Evolutionary conservation across 306 rosid genomes (phyloP).

Genomic region (Pyrus pyrifolia): DNA sequence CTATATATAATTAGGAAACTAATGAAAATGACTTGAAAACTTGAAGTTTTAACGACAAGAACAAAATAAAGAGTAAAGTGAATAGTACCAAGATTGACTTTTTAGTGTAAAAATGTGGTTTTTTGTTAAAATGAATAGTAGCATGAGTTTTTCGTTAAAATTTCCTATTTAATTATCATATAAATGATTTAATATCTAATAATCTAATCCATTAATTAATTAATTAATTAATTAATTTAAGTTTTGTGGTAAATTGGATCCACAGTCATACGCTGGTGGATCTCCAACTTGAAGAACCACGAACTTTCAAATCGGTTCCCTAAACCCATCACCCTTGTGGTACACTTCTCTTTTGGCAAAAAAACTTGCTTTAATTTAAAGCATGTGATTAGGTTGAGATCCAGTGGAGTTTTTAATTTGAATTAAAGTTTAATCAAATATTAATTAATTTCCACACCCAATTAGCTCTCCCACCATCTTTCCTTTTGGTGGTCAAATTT

Average conservation of each 20-base stretch:
- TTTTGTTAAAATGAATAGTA: too few relatives aligned
- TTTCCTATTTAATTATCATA: background rate
- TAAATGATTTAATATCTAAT: background rate
- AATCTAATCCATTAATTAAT: background rate
- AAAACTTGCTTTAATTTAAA: slow-evolving; percentile 60
- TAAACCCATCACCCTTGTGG: slow-evolving; percentile 28
- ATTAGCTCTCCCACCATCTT: slow-evolving; percentile 18
- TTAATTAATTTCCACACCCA: slow-evolving; percentile 2
- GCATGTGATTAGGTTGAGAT: slow-evolving; percentile 34
- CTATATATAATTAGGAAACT: background rate
- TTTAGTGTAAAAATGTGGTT: too few relatives aligned
- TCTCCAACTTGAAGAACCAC: slow-evolving; percentile 1
- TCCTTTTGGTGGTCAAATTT: background rate
- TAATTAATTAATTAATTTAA: background rate
- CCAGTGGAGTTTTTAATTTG: slow-evolving; percentile 27
- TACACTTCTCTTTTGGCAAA: slow-evolving; percentile 35
- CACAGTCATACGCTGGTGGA: slow-evolving; percentile 20
- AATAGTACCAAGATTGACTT: too few relatives aligned
- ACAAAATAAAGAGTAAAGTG: too few relatives aligned
- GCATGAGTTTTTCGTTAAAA: too few relatives aligned
- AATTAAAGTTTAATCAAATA: slow-evolving; percentile 33
- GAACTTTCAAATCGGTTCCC: slow-evolving; percentile 5
- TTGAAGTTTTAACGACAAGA: too few relatives aligned
- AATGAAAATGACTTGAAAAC: too few relatives aligned
- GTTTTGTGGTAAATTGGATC: slow-evolving; percentile 8